Base-by-base conservation (phyloP, 1,284 basidiomycete genomes). In the Grifola frondosa region DNA sequence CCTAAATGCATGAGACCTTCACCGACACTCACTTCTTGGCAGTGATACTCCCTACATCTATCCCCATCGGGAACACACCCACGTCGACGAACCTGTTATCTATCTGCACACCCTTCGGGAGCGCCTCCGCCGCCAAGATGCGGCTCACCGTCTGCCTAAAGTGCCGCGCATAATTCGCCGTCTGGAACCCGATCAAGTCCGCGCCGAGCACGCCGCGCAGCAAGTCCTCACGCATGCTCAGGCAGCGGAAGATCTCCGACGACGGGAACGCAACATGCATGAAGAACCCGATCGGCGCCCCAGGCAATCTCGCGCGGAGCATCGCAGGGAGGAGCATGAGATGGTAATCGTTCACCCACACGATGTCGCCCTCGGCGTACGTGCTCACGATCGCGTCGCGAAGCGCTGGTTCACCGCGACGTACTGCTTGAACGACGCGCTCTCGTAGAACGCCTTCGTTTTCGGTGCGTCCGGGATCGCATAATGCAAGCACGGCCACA, bases 401-500 rank as follows among this genome's bases (percentile, higher is more conserved):
- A 94, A 93, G 37, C 81, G 81, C 61, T 87, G 77, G 66, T 94
- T 94, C 49, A 92, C 88, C 15, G 85, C 75, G 40, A 81, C 78
- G 58, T 94, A 94, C 56, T 91, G 82, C 49, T 79, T 80, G 68
- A 80, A 93, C 0, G 85, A 78, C 0, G 71, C 80, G 37, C 81
- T 84, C 67, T 92, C 88, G 63, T 87, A 87, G 59, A 89, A 87
- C 13, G 80, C 71, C 56, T 90, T 90, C 0, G 86, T 89, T 63
- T 88, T 89, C 0, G 88, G 88, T 0, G 87, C 89, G 58, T 91
- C 89, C 4, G 89, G 89, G 33, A 92, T 78, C 7, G 87, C 86
- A 57, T 92, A 93, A 63, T 94, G 91, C 30, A 94, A 73, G 45
- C 83, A 88, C 0, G 91, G 91, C 91, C 91, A 94, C 22, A 93